Base-by-base conservation (phyloP, 345 rosid genomes). In the Noccaea caerulescens region DNA sequence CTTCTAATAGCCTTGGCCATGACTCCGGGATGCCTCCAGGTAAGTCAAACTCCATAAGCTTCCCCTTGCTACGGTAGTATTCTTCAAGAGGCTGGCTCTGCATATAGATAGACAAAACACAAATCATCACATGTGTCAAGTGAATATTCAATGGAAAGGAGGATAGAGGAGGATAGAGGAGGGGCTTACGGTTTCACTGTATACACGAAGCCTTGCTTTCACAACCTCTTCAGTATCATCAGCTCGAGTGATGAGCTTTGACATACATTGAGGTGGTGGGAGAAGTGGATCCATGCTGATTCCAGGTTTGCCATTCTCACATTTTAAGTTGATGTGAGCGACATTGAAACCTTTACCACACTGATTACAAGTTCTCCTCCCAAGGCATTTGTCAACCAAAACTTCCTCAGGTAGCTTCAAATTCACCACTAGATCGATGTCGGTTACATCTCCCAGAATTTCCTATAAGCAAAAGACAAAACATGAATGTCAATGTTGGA, bases 1-100 rank as follows among this genome's bases (percentile, higher is more conserved):
- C 96, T 81, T 88, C 86, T 70, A 91, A 85, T 77, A 93, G 79
- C 89, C 87, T 93, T 41, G 97, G 98, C 98, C 98, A 93, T 0
- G 98, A 88, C 76, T 88, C 96, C 0, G 89, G 96, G 73, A 93
- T 91, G 68, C 97, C 97, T 50, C 97, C 99, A 39, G 97, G 99
- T 72, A 94, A 79, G 47, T 85, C 81, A 45, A 94, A 94, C 80
- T 89, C 97, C 84, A 89, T 71, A 42, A 94, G 79, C 72, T 86
- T 91, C 34, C 89, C 96, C 59, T 69, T 82, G 59, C 41, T 81
- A 12, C 85, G 87, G 82, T 91, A 94, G 78, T 81, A 91, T 3
- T 82, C 95, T 80, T 94, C 97, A 63, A 91, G 81, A 36, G 99
- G 99, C 66, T 75, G 93, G 80, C 96, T 89, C 99, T 94, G 90